phyloP scores from a whole-genome alignment of 805 yeast genomes.

The Candida insectalens region DNA sequence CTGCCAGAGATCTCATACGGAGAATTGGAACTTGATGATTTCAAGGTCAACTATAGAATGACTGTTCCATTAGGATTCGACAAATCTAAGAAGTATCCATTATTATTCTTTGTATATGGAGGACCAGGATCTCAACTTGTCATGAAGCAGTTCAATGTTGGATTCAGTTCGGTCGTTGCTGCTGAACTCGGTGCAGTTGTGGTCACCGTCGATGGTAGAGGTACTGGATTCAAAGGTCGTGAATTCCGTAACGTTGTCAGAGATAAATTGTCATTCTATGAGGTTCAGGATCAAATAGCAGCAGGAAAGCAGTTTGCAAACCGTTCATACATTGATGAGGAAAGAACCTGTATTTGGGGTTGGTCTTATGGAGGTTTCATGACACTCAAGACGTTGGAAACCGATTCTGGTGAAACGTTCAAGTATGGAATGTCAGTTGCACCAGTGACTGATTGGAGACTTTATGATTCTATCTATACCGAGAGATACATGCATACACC shows the following conservation, averaged over 20 bases:
- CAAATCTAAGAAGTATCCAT: constrained; percentile 56
- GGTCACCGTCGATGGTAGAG: constrained; percentile 94
- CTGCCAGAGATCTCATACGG: constrained; percentile 48
- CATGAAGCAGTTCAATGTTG: constrained; percentile 43
- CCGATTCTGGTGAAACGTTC: constrained; percentile 66
- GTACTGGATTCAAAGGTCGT: constrained; percentile 86
- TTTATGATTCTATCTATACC: constrained; percentile 89
- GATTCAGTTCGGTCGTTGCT: constrained; percentile 68
- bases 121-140: constrained; percentile 94
- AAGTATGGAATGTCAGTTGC: constrained; percentile 93
- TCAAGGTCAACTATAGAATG: constrained; percentile 52
- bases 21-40: constrained; percentile 37
- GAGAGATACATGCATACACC: constrained; percentile 93
- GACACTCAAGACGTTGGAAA: constrained; percentile 82
- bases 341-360: constrained; percentile 84
- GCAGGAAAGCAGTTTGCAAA: constrained; percentile 70
- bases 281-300: constrained; percentile 76
- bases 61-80: constrained; percentile 71
- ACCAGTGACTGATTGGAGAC: constrained; percentile 91
- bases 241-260: constrained; percentile 71
- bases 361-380: constrained; percentile 97
- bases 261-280: constrained; percentile 72
- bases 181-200: constrained; percentile 75
- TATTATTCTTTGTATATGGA: constrained; percentile 84
- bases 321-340: constrained; percentile 54